Evolutionary conservation across 2,329 filamentous ascomycete species (phyloP), one percentile per base, ranked within the genome.

Genomic region (Coniella lustricola): DNA sequence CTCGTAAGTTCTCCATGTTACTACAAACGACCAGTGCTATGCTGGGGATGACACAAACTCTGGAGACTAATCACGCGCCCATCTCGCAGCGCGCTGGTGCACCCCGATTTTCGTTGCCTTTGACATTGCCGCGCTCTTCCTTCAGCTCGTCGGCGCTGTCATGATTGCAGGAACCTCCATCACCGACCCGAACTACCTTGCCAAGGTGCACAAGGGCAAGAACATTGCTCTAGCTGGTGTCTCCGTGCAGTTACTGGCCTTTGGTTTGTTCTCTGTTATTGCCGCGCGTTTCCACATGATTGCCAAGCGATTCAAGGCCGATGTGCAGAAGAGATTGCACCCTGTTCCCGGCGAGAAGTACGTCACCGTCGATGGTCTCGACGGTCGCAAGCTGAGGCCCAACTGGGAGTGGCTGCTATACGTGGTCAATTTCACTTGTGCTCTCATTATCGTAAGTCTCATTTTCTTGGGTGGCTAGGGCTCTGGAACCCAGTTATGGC

Each of bases 201-300:
- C 60, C 2, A 64, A 63, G 53, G 48, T 68, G 12, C 52, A 66
- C 17, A 53, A 43, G 14, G 69, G 68, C 12, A 69, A 66, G 49
- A 49, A 59, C 7, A 61, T 72, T 31, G 69, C 69, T 2, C 56
- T 68, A 16, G 56, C 58, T 3, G 69, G 69, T n/a, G 65, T 71
- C 7, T 61, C 60, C n/a, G 50, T 71, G 1, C 71, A 75, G 49
- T 61, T 76, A 12, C 56, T 55, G 0, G 71, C 67, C 1, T 75
- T 75, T 49, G 70, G 71, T 1, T 58, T 75, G 3, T 75, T 75
- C 48, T 64, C 63, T 4, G 48, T 75, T 21, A 59, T 72, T 5
- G 70, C 71, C 1, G 59, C 65, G 3, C 66, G 72, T 7, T 75
- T 75, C 55, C 69, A 73, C 53, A 71, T 73, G 46, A 69, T 66